phyloP scores from a whole-genome alignment of 2,329 filamentous ascomycete species.

The Teratosphaeria gauchensis region DNA sequence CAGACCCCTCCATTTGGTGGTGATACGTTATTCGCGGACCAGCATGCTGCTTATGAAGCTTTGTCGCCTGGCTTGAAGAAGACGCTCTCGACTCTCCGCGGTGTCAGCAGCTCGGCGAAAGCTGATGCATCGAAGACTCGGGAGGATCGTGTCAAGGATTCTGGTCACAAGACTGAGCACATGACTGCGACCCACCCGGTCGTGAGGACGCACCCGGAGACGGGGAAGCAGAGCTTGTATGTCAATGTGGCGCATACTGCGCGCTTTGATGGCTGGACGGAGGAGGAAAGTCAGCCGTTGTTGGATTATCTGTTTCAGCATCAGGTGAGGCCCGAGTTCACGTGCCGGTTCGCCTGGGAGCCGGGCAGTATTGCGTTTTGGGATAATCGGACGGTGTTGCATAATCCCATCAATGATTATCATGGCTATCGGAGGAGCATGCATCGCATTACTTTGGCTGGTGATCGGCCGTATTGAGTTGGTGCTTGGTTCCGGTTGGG shows the following conservation, averaged over 20 bases:
- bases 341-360: slow-evolving; percentile 66
- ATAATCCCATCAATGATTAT: slow-evolving; percentile 8
- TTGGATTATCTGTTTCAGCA: slow-evolving; percentile 68
- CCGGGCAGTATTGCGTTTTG: slow-evolving; percentile 70
- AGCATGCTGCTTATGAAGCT: slow-evolving; percentile 68
- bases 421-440: slow-evolving; percentile 7
- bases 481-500: neutral
- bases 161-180: slow-evolving; percentile 64
- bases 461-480: slow-evolving; percentile 2
- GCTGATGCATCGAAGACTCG: slow-evolving; percentile 31
- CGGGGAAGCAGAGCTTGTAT: slow-evolving; percentile 70
- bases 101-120: slow-evolving; percentile 63
- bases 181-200: slow-evolving; percentile 65
- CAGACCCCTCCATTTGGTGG: slow-evolving; percentile 45
- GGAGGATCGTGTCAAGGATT: slow-evolving; percentile 44
- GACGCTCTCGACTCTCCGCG: slow-evolving; percentile 54
- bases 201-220: slow-evolving; percentile 66
- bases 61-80: slow-evolving; percentile 71
- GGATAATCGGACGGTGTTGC: slow-evolving; percentile 55
- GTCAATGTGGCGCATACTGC: slow-evolving; percentile 78
- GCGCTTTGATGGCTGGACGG: slow-evolving; percentile 70
- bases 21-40: slow-evolving; percentile 73
- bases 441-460: slow-evolving; percentile 6
- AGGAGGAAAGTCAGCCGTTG: slow-evolving; percentile 68
- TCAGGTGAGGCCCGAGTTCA: slow-evolving; percentile 60